Evolutionary conservation across 371 early-diverging fungal genomes (phyloP).

Genomic region (Massospora cicadina): DNA sequence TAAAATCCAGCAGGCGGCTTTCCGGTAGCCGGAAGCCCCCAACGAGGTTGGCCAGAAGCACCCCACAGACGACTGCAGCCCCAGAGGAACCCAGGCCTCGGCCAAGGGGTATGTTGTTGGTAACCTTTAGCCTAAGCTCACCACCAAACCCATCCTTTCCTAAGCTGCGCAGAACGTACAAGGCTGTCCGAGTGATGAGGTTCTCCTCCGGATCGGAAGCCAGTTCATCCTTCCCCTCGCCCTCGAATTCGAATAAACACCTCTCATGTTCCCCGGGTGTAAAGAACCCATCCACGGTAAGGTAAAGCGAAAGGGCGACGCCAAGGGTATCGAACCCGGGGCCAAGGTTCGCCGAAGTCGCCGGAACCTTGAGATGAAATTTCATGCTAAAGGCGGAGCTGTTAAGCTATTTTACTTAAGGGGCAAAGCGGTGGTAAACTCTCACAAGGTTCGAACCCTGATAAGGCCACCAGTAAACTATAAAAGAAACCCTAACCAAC

Average conservation of each 20-base stretch:
- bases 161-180: conserved; percentile 58
- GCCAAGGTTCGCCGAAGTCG: conserved; percentile 90
- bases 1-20: conserved; percentile 68
- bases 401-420: no score
- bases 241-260: conserved; percentile 32
- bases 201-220: conserved; percentile 59
- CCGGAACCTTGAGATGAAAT: conserved; percentile 42
- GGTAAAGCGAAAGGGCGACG: conserved; percentile 64
- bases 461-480: no score
- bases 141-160: conserved; percentile 32
- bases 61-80: conserved; percentile 90
- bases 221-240: conserved; percentile 59
- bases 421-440: no score
- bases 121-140: conserved; percentile 35
- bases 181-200: conserved; percentile 76
- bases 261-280: conserved; percentile 14
- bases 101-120: conserved; percentile 85
- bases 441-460: no score
- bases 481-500: no score
- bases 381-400: no score
- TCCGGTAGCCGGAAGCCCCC: conserved; percentile 41
- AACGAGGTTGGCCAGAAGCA: conserved; percentile 58
- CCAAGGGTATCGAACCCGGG: conserved; percentile 94
- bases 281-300: conserved; percentile 41
- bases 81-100: conserved; percentile 92